Evolutionary conservation across 129 eudicot genomes (phyloP), one percentile per base, ranked within the genome.

Genomic region (Scalesia atractyloides): DNA sequence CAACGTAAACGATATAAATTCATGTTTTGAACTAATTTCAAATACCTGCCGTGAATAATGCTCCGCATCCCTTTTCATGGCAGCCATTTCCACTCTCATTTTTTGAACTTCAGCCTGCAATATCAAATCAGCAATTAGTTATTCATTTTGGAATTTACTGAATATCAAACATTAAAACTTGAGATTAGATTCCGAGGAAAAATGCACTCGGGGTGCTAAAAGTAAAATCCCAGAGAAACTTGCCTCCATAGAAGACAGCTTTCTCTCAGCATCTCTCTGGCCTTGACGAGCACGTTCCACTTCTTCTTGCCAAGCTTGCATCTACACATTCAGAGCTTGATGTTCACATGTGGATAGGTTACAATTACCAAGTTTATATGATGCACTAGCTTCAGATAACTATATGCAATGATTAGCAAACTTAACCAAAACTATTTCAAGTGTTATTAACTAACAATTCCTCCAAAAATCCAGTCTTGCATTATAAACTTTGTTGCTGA

Each of bases 261-360:
- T 94, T 86, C 82, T 90, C 81, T 94, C 99, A 69, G 97, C 99
- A 66, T 90, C 97, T 83, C 99, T 88, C 80, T 94, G 99, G 76
- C 91, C 83, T 79, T 86, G 89, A 19, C 99, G 97, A 72, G 99
- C 97, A 74, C 97, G 97, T 79, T 94, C 99, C 78, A 88, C 99
- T 85, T 94, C 99, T 76, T 94, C 97, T 80, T 94, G 99, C 99
- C 97, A 94, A 79, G 99, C 96, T 83, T 94, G 97, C 81, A 85
- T 86, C 94, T 90, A 76, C 46, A 77, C 18, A 64, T 74, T 62
- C 62, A 69, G 44, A 77, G 79, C 16, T 44, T 69, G 17, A 72
- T 34, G 64, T 63, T 11, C 51, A 52, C 49, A 73, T 65, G 60
- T 19, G 43, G 33, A 68, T 60, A 66, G 9, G 43, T 44, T 69